Evolutionary conservation across 352 stramenopile genomes (phyloP).

Genomic region (Phytopythium cucurbitacearum): DNA sequence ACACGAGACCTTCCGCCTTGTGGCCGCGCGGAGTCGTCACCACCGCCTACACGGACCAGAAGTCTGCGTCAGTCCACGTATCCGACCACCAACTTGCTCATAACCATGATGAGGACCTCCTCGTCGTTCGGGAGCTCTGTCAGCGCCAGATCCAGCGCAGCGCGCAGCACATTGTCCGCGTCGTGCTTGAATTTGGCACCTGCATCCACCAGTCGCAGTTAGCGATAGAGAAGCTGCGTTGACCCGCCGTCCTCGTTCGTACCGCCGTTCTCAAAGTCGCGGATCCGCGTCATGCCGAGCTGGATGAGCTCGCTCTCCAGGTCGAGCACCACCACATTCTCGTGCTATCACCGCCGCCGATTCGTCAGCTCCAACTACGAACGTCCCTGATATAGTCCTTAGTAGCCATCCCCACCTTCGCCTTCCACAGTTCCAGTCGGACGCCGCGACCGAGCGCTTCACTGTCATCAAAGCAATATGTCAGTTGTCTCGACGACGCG

Average conservation of each 20-base stretch:
- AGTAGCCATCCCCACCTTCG: conserved; percentile 39
- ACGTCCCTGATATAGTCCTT: too few relatives aligned
- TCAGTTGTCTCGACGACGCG: neutral
- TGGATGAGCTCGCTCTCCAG: conserved; percentile 84
- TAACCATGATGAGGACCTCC: conserved; percentile 28
- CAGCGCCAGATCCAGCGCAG: conserved; percentile 63
- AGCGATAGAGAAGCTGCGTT: neutral
- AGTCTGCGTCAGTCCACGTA: neutral
- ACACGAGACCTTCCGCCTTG: conserved; percentile 62
- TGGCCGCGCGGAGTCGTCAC: conserved; percentile 73
- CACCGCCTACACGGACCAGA: conserved; percentile 35
- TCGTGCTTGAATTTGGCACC: conserved; percentile 66
- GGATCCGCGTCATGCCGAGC: conserved; percentile 75
- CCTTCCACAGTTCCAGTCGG: conserved; percentile 83
- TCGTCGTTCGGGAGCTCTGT: conserved; percentile 81
- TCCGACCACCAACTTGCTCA: neutral
- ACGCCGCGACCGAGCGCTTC: conserved; percentile 75
- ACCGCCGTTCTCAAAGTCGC: conserved; percentile 70
- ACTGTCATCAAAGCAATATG: conserved; percentile 20
- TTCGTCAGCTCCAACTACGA: neutral
- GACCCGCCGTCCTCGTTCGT: neutral
- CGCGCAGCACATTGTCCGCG: conserved; percentile 64
- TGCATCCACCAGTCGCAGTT: conserved; percentile 7
- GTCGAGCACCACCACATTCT: conserved; percentile 84
- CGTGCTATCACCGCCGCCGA: conserved; percentile 37